Percentiles rank a stretch among this genome's conserved stretches.
Conservation (phyloP, 2,329 filamentous ascomycete genomes). For the Sordariomycetes sp. region DNA sequence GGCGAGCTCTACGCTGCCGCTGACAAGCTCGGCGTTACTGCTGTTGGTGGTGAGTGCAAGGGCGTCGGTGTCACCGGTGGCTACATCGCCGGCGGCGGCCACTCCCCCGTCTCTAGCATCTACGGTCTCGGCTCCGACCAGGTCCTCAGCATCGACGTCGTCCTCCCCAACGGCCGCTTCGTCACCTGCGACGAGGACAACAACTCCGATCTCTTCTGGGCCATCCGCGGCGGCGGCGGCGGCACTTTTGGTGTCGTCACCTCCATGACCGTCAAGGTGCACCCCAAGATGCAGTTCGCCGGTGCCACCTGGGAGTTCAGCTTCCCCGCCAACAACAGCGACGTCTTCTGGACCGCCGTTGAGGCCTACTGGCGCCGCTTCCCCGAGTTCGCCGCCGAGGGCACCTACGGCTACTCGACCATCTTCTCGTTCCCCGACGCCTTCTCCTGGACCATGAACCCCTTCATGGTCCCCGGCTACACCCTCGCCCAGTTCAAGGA, state of each 20-base stretch:
- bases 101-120: slow-evolving; percentile 35
- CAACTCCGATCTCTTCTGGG: slow-evolving; percentile 51
- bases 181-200: slow-evolving; percentile 29
- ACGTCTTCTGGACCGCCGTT: slow-evolving; percentile 34
- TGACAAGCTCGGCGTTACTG: slow-evolving; percentile 26
- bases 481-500: slow-evolving; percentile 23
- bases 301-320: slow-evolving; percentile 29
- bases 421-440: slow-evolving; percentile 35
- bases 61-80: slow-evolving; percentile 46
- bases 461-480: slow-evolving; percentile 32
- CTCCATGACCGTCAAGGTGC: slow-evolving; percentile 38
- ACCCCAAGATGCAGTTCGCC: slow-evolving; percentile 26
- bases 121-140: slow-evolving; percentile 49
- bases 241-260: slow-evolving; percentile 45
- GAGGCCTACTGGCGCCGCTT: slow-evolving; percentile 25
- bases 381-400: slow-evolving; percentile 32
- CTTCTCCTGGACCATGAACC: slow-evolving; percentile 10
- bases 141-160: slow-evolving; percentile 38
- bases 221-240: slow-evolving; percentile 43
- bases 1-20: slow-evolving; percentile 38
- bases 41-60: slow-evolving; percentile 39
- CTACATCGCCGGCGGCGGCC: slow-evolving; percentile 47
- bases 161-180: slow-evolving; percentile 35
- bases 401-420: slow-evolving; percentile 33
- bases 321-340: slow-evolving; percentile 14